phyloP scores from a whole-genome alignment of 2,329 filamentous ascomycete genomes.

The Sclerotinia nivalis region DNA sequence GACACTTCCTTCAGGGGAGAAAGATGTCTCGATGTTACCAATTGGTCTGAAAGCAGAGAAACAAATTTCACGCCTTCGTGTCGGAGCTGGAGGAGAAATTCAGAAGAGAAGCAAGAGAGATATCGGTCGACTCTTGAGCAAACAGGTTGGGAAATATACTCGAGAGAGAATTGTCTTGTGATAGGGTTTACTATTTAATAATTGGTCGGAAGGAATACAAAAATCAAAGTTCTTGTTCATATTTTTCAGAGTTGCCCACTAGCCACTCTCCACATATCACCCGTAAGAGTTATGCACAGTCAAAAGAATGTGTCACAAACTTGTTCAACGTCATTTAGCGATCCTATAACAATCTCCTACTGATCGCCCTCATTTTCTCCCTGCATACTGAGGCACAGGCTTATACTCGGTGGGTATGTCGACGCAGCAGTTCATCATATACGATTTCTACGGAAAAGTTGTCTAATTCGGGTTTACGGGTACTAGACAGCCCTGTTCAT shows the following conservation, averaged over 20 bases:
- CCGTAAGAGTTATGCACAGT: conserved; percentile 1
- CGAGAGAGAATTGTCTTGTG: conserved; percentile 74
- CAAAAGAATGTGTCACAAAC: conserved; percentile 5
- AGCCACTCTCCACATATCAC: conserved; percentile 12
- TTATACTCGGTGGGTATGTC: conserved; percentile 8
- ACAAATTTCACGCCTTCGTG: conserved; percentile 55
- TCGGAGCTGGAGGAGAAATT: conserved; percentile 69
- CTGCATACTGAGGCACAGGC: conserved; percentile 6
- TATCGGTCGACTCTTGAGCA: conserved; percentile 74
- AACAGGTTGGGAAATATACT: conserved; percentile 79
- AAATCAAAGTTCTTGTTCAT: conserved; percentile 4
- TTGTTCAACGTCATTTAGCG: conserved; percentile 1
- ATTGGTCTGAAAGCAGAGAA: conserved; percentile 67
- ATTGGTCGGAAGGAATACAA: conserved; percentile 13
- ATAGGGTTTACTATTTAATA: conserved; percentile 27
- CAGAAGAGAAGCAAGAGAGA: conserved; percentile 69
- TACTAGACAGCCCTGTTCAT: not conserved
- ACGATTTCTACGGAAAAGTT: not conserved
- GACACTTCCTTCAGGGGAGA: conserved; percentile 48
- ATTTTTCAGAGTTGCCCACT: conserved; percentile 1
- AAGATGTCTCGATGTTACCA: conserved; percentile 58
- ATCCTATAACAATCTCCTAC: conserved; percentile 15
- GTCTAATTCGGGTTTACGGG: not conserved
- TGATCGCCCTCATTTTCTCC: not conserved
- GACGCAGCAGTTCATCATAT: not conserved